Evolutionary conservation across 768 basidiomycete genomes (phyloP).

Genomic region (Trametes punicea): DNA sequence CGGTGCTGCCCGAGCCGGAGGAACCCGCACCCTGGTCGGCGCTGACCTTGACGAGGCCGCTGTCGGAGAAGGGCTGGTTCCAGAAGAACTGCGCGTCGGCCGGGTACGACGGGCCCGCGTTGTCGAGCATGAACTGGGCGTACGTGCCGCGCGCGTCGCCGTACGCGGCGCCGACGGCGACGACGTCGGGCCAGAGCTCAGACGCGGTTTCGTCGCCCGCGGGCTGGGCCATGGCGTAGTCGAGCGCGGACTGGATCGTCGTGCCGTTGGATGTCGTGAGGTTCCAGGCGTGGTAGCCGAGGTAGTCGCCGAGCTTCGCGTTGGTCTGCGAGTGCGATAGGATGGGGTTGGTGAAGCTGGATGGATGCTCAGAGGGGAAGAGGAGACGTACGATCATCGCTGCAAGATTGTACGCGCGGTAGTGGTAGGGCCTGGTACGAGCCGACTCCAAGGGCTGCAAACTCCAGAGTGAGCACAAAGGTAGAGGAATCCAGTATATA

Average conservation of each 20-base stretch:
- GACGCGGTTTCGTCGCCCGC: conserved; percentile 34
- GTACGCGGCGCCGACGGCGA: conserved; percentile 51
- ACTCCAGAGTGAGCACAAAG: background rate
- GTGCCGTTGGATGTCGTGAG: conserved; percentile 45
- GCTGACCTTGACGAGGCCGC: conserved; percentile 19
- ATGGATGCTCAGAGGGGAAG: background rate
- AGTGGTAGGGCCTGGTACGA: conserved; percentile 64
- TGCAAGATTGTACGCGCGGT: conserved; percentile 63
- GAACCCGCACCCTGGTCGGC: too few relatives aligned
- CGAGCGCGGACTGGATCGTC: conserved; percentile 56
- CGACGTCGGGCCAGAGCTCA: conserved; percentile 57
- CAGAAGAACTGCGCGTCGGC: conserved; percentile 49
- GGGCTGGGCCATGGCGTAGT: conserved; percentile 50
- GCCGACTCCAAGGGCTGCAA: conserved; percentile 54
- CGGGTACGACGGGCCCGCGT: conserved; percentile 37
- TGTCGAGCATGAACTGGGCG: conserved; percentile 40
- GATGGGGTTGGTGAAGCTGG: background rate
- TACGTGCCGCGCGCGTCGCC: conserved; percentile 65
- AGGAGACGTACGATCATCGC: conserved; percentile 55
- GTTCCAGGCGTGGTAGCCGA: conserved; percentile 47
- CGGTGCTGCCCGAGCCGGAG: background rate
- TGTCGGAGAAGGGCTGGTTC: conserved; percentile 50
- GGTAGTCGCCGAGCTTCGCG: conserved; percentile 49
- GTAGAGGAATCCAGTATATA: background rate
- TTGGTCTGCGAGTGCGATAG: conserved; percentile 42